Evolutionary conservation across 2,329 filamentous ascomycete species (phyloP).

Genomic region (Epichloe scottii): DNA sequence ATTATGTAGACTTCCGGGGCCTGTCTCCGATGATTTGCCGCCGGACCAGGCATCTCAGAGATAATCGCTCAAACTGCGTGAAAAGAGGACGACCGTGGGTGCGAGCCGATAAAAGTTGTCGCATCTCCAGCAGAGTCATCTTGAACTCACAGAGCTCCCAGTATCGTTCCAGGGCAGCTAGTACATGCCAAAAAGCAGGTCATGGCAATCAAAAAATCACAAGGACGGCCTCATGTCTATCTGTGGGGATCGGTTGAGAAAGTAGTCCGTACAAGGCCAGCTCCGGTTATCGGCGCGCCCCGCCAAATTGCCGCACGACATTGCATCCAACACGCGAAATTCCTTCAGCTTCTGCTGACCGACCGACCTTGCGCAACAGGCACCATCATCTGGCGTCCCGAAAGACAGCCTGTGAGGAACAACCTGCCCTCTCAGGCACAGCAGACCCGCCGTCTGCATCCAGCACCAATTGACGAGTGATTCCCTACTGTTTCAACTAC

Average conservation of each 20-base stretch:
- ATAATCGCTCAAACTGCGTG: too few relatives aligned
- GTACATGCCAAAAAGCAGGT: too few relatives aligned
- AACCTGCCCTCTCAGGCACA: neutral
- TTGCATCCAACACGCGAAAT: neutral
- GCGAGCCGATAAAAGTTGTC: too few relatives aligned
- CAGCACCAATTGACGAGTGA: conserved; percentile 1
- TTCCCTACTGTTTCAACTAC: conserved; percentile 16
- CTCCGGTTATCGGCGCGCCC: conserved; percentile 1
- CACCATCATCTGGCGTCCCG: neutral
- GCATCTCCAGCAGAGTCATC: too few relatives aligned
- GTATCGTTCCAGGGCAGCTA: too few relatives aligned
- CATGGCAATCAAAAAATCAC: neutral
- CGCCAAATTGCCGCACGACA: neutral
- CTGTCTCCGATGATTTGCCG: too few relatives aligned
- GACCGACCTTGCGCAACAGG: neutral
- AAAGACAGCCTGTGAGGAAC: neutral
- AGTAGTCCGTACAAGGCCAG: neutral
- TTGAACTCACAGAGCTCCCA: too few relatives aligned
- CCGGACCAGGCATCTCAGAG: too few relatives aligned
- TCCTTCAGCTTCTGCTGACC: neutral
- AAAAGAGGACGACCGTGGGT: too few relatives aligned
- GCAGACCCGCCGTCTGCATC: too few relatives aligned
- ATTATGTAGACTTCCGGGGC: too few relatives aligned
- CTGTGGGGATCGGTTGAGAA: too few relatives aligned
- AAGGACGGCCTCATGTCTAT: neutral